These are phyloP conservation scores for Didymellaceae sp. DNA, from an alignment of 2,329 filamentous ascomycete genomes.

Conservation along the genomic window DNA sequence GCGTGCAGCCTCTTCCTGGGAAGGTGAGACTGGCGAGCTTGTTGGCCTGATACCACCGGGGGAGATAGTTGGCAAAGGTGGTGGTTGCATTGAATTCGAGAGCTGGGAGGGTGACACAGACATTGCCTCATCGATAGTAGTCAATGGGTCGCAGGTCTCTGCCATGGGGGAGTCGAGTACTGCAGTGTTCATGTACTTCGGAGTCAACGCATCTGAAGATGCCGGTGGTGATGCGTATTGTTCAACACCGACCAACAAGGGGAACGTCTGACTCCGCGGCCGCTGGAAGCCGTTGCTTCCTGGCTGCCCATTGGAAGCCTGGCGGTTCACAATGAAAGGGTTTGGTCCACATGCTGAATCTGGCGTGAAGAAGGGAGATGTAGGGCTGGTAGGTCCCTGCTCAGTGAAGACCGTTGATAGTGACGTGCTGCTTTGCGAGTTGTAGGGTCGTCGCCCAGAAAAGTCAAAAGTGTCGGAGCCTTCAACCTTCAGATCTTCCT, in stretches of 20 bases:
- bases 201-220: slow-evolving; percentile 61
- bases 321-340: slow-evolving; percentile 66
- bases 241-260: slow-evolving; percentile 69
- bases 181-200: slow-evolving; percentile 58
- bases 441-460: slow-evolving; percentile 65
- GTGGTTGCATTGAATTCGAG: slow-evolving; percentile 55
- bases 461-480: slow-evolving; percentile 67
- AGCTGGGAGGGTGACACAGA: slow-evolving; percentile 43
- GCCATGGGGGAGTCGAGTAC: slow-evolving; percentile 60
- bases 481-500: slow-evolving; percentile 69
- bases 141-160: slow-evolving; percentile 50
- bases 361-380: slow-evolving; percentile 79
- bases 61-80: slow-evolving; percentile 52
- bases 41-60: slow-evolving; percentile 30
- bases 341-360: slow-evolving; percentile 68
- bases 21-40: slow-evolving; percentile 64
- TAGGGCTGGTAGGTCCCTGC: slow-evolving; percentile 73
- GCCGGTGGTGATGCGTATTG: slow-evolving; percentile 60
- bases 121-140: slow-evolving; percentile 52
- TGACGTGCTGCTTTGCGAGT: slow-evolving; percentile 71
- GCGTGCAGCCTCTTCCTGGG: slow-evolving; percentile 82
- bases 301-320: slow-evolving; percentile 55
- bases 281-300: slow-evolving; percentile 67
- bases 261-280: slow-evolving; percentile 87
- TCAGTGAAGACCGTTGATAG: slow-evolving; percentile 72